Base-by-base conservation (phyloP, 768 basidiomycete genomes). In the Russula sp. region DNA sequence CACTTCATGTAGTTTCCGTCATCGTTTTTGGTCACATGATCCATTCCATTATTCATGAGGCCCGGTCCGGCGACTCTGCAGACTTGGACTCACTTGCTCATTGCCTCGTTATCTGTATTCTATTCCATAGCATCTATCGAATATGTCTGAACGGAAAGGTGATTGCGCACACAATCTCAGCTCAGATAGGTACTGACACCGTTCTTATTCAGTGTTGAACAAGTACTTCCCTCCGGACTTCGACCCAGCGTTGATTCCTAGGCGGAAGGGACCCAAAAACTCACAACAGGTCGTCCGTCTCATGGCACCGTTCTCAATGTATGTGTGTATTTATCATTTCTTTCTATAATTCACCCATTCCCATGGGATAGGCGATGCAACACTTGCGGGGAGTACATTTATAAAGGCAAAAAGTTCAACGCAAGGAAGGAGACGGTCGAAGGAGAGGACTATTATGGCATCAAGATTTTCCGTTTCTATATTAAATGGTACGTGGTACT, bases 331-430 rank as follows among this genome's bases (percentile, higher is more conserved):
- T 67, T 14, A 54, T 34, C 11, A 48, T 57, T 8, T n/a, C 27
- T 42, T 27, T 0, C 2, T 48, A 47, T 7, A 48, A n/a, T 10
- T 45, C 32, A 18, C 32, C 63, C 45, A 67, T 49, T 72, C 60
- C 11, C 3, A n/a, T 39, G 35, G 35, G 52, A 6, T 50, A 92
- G 91, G 90, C 86, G 91, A 69, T 90, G 89, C 71, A 95, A 94
- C 70, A 92, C 92, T 3, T 99, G 97, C 70, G 97, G 95, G 53
- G 97, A 99, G 77, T 99, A 98, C 71, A 90, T 99, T 59, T 96
- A 98, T 77, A 98, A 99, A 74, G 97, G 97, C 52, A 99, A 99
- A 80, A 99, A 99, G 76, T 99, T 99, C 79, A 98, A 99, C 69
- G 97, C 97, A 6, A 83, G 96, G 54, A 98, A 99, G 73, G 97